phyloP scores from a whole-genome alignment of 768 basidiomycete genomes.

The Kwoniella heveanensis region DNA sequence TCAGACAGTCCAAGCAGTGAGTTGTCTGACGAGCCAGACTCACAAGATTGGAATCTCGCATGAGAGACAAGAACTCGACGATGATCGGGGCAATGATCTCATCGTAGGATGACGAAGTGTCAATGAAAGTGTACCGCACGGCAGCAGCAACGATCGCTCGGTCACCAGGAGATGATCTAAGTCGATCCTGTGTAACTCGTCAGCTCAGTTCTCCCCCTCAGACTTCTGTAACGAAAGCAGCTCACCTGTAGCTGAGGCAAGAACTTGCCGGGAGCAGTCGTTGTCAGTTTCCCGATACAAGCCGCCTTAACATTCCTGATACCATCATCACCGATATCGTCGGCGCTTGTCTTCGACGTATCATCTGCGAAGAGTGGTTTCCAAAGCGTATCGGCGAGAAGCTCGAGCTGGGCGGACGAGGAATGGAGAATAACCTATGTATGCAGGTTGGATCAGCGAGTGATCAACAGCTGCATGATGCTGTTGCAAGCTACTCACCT shows the following conservation, averaged over 20 bases:
- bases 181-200: conserved; percentile 60
- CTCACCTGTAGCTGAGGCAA: conserved; percentile 86
- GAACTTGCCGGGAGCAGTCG: conserved; percentile 85
- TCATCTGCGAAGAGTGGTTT: conserved; percentile 87
- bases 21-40: conserved; percentile 44
- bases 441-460: not conserved
- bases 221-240: conserved; percentile 60
- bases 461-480: not conserved
- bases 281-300: conserved; percentile 91
- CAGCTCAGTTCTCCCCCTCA: conserved; percentile 51
- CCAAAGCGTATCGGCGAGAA: conserved; percentile 88
- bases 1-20: conserved; percentile 6
- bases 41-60: conserved; percentile 86
- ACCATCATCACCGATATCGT: conserved; percentile 68
- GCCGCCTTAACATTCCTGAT: conserved; percentile 94
- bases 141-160: conserved; percentile 89
- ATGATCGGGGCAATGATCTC: conserved; percentile 84
- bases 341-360: not conserved
- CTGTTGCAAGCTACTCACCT: conserved; percentile 60
- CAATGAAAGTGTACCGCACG: conserved; percentile 86
- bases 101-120: conserved; percentile 81
- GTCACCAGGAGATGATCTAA: conserved; percentile 56
- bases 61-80: conserved; percentile 82
- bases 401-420: conserved; percentile 77
- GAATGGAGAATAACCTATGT: conserved; percentile 85